Evolutionary conservation across 2,329 filamentous ascomycete species (phyloP).

Genomic region (Ophiostoma pallidulum): DNA sequence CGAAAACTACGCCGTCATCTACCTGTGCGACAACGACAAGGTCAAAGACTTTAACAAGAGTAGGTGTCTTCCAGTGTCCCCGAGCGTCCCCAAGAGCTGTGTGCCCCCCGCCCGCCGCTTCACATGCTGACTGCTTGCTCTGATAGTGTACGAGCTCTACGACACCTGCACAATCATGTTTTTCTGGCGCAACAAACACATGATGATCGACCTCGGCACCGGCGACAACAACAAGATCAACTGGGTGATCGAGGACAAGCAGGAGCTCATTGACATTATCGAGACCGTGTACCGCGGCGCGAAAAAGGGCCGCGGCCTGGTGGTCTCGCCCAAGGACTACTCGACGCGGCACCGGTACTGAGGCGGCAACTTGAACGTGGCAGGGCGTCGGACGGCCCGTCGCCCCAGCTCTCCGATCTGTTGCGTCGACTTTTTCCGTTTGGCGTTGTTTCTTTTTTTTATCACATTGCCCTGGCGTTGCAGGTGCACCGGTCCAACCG

Average conservation of each 20-base stretch:
- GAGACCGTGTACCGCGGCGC: slow-evolving; percentile 98
- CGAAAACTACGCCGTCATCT: slow-evolving; percentile 88
- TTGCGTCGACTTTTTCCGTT: not conserved
- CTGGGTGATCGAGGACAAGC: slow-evolving; percentile 72
- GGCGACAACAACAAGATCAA: slow-evolving; percentile 74
- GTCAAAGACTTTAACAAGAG: slow-evolving; percentile 79
- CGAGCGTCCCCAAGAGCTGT: too few relatives aligned
- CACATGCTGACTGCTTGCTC: slow-evolving; percentile 58
- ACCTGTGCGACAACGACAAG: slow-evolving; percentile 86
- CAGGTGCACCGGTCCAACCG: too few relatives aligned
- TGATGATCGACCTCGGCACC: slow-evolving; percentile 96
- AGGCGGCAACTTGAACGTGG: too few relatives aligned
- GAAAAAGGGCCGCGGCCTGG: slow-evolving; percentile 93
- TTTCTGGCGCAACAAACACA: slow-evolving; percentile 97
- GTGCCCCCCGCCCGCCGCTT: not conserved
- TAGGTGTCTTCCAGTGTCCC: too few relatives aligned
- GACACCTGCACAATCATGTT: slow-evolving; percentile 75
- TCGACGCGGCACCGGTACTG: slow-evolving; percentile 62
- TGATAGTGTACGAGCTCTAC: slow-evolving; percentile 68
- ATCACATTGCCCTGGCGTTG: not conserved
- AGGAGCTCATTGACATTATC: slow-evolving; percentile 96
- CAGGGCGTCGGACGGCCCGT: too few relatives aligned
- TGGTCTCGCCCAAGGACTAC: slow-evolving; percentile 84
- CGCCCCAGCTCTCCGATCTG: too few relatives aligned
- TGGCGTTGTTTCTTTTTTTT: not conserved